phyloP scores from a whole-genome alignment of 169 alveolate species.

The Cryptosporidium felis region DNA sequence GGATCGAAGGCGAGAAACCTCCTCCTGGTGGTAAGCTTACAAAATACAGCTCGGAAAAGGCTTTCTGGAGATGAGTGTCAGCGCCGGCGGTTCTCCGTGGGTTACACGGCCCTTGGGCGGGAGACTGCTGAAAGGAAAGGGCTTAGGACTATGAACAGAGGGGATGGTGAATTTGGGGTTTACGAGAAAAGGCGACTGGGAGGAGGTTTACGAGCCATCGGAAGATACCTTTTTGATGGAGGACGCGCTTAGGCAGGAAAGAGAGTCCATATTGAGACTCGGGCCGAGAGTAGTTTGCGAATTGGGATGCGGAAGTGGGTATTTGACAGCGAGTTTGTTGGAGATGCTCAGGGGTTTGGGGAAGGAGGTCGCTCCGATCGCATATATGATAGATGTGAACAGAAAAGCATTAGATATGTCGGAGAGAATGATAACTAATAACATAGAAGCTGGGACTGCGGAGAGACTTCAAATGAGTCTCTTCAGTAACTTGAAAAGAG shows the following conservation, averaged over 20 bases:
- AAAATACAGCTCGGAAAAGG: no score
- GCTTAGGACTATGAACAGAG: neutral
- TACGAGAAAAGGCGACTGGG: slow-evolving; percentile 31
- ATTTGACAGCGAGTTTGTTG: slow-evolving; percentile 8
- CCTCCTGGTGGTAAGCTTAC: no score
- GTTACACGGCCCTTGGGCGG: no score
- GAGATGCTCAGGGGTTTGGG: neutral
- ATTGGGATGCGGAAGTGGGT: slow-evolving; percentile 70
- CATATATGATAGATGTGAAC: slow-evolving; percentile 44
- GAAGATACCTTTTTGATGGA: slow-evolving; percentile 68
- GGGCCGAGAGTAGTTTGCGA: slow-evolving; percentile 34
- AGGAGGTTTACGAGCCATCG: slow-evolving; percentile 45
- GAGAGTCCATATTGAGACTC: neutral
- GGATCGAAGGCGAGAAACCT: no score
- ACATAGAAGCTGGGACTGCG: neutral
- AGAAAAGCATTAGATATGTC: slow-evolving; percentile 39
- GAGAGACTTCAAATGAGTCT: slow-evolving; percentile 19
- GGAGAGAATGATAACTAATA: neutral
- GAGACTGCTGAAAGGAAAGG: neutral
- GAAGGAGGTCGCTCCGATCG: neutral
- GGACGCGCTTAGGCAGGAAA: slow-evolving; percentile 17
- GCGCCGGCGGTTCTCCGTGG: no score
- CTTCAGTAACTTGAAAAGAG: neutral
- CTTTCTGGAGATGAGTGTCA: no score
- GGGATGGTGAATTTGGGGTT: neutral